phyloP scores from a whole-genome alignment of 495 filamentous ascomycete species.

The Hypoxylon subgilvum region DNA sequence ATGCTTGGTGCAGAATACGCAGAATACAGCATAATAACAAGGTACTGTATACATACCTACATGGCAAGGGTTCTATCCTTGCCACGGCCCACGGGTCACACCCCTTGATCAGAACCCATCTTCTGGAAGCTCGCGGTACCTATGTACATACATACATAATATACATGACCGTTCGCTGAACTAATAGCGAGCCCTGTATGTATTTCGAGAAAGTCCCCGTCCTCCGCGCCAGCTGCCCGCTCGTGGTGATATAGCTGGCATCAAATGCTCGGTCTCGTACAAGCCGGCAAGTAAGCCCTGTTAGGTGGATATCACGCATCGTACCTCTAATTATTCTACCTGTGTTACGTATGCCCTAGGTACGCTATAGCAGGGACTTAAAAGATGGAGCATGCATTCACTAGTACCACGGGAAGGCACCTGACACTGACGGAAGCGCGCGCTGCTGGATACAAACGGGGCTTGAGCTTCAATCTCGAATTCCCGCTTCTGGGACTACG shows the following conservation, averaged over 20 bases:
- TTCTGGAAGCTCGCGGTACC: constrained; percentile 38
- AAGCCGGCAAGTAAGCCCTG: constrained; percentile 16
- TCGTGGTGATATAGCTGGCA: constrained; percentile 15
- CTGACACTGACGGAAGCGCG: constrained; percentile 14
- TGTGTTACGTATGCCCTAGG: too few relatives aligned
- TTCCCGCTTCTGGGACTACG: constrained; percentile 23
- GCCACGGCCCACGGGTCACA: constrained; percentile 10
- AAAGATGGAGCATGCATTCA: constrained; percentile 15
- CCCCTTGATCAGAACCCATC: constrained; percentile 36
- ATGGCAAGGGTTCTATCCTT: constrained; percentile 26
- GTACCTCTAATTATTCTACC: constrained; percentile 7
- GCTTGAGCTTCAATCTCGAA: constrained; percentile 11
- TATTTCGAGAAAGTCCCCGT: not conserved
- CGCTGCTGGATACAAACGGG: constrained; percentile 23
- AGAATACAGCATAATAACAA: constrained; percentile 12
- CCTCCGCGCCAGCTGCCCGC: constrained; percentile 14
- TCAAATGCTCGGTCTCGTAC: constrained; percentile 7
- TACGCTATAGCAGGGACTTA: constrained; percentile 2
- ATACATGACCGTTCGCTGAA: constrained; percentile 22
- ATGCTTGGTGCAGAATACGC: constrained; percentile 19
- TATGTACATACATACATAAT: too few relatives aligned
- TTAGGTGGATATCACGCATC: constrained; percentile 15
- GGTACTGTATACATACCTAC: constrained; percentile 16
- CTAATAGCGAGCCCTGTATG: not conserved
- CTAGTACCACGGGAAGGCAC: not conserved